Conservation (phyloP, 768 basidiomycete genomes). For the Crassisporium funariophilum region DNA sequence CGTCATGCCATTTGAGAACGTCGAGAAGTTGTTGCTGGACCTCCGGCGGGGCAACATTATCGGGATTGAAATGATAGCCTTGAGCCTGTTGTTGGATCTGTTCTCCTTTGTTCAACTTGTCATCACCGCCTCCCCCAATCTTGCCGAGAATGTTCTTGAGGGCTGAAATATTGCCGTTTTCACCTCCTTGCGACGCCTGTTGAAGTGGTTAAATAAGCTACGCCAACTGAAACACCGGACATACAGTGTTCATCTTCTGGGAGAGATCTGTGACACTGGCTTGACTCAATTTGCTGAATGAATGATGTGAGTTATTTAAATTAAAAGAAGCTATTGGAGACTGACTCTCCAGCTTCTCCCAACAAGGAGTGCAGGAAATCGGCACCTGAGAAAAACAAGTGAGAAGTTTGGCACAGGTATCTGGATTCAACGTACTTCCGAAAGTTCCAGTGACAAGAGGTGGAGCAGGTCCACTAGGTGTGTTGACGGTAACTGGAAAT, state of each 20-base stretch:
- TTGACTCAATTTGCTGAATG: constrained; percentile 54
- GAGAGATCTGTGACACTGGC: constrained; percentile 62
- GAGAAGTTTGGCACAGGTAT: neutral
- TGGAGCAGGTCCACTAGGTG: constrained; percentile 56
- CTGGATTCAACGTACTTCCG: constrained; percentile 39
- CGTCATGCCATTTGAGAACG: constrained; percentile 66
- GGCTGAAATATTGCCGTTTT: constrained; percentile 33
- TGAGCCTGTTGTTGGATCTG: constrained; percentile 54
- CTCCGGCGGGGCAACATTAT: constrained; percentile 63
- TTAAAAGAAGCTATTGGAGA: constrained; percentile 2
- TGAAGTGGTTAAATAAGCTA: neutral
- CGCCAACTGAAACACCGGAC: constrained; percentile 2
- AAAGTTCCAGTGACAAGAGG: constrained; percentile 73
- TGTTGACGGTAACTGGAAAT: constrained; percentile 44
- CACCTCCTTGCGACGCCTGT: constrained; percentile 36
- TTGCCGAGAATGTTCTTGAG: constrained; percentile 50
- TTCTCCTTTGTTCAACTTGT: constrained; percentile 57
- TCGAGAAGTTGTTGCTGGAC: constrained; percentile 58
- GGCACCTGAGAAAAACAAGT: constrained; percentile 32
- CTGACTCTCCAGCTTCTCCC: constrained; percentile 66
- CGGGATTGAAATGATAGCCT: constrained; percentile 64
- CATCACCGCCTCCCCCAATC: constrained; percentile 52
- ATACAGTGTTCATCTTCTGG: constrained; percentile 47
- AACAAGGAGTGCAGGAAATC: constrained; percentile 69
- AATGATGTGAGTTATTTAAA: neutral